Evolutionary conservation across 179 eudicot species (phyloP), one percentile per base, ranked within the genome.

Genomic region (Corrigiola litoralis): DNA sequence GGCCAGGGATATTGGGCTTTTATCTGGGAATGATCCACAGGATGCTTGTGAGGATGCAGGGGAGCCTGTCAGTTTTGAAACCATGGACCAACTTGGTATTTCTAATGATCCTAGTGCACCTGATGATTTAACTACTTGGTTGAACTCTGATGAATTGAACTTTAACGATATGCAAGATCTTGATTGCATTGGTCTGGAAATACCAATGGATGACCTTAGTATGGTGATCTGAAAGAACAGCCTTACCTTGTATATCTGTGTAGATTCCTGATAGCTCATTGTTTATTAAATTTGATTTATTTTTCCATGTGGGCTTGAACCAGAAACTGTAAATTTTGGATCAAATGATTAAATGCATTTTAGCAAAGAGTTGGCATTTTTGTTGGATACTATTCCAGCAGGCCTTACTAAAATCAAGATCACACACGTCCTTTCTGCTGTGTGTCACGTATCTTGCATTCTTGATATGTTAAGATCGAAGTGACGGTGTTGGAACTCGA

Each of bases 141-240:
- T 80, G n/a, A n/a, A n/a, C n/a, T n/a, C n/a, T n/a, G n/a, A n/a
- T n/a, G n/a, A n/a, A n/a, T n/a, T n/a, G n/a, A n/a, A n/a, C n/a
- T n/a, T n/a, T 23, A 74, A 72, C 18, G 81, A 75, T 17, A 63
- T 80, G 62, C 81, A 78, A 55, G 84, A 80, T 36, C 67, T 72
- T 25, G 81, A 77, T 33, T 80, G 75, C 21, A 64, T 58, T 24
- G 84, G 84, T 50, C 78, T 80, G 41, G 76, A 77, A 47, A 80
- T 77, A 53, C 84, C 84, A 4, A 80, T 73, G 81, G 84, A 80
- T 24, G 84, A 80, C 66, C 77, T 80, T 24, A 75, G 65, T 66
- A 65, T 65, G 75, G 41, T 69, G 44, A 10, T 73, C 27, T 67
- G 54, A 65, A 24, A 36, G 16, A 44, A 36, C 8, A 50, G 34